Conservation (phyloP, 2,329 filamentous ascomycete species). For the Calycina marina region DNA sequence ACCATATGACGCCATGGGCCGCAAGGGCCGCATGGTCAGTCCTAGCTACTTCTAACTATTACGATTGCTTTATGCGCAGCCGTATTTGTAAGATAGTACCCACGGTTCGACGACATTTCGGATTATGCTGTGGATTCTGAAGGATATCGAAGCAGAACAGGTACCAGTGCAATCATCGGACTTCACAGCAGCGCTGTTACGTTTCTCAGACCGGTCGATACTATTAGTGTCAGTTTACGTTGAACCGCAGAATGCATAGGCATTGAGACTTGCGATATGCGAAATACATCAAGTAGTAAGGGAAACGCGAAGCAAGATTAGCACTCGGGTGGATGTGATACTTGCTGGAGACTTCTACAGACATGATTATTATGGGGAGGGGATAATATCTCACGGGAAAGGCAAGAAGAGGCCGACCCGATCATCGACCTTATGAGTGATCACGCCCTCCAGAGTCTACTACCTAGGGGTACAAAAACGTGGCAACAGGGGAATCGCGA, state of each 20-base stretch:
- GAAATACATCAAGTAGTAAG: too few species aligned
- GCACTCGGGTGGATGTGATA: constrained; percentile 13
- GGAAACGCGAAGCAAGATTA: constrained; percentile 9
- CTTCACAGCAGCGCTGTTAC: background rate
- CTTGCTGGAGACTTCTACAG: constrained; percentile 5
- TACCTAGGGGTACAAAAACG: constrained; percentile 24
- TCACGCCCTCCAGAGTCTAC: constrained; percentile 21
- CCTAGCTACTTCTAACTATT: too few species aligned
- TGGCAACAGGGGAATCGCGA: constrained; percentile 13
- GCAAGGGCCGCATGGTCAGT: too few species aligned
- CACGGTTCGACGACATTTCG: background rate
- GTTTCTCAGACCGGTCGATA: background rate
- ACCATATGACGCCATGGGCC: too few species aligned
- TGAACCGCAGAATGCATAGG: background rate
- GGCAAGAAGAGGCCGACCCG: constrained; percentile 24
- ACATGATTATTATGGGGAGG: constrained; percentile 18
- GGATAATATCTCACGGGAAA: constrained; percentile 19
- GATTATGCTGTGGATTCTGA: background rate
- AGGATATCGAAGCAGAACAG: background rate
- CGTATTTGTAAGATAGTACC: too few species aligned
- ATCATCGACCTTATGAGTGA: constrained; percentile 24
- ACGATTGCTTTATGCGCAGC: too few species aligned
- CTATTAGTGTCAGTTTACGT: background rate
- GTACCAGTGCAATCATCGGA: background rate
- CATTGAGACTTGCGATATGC: too few species aligned